These are phyloP conservation scores for Trypethelium eluteriae DNA, from an alignment of 495 filamentous ascomycete species.

Conservation along the genomic window DNA sequence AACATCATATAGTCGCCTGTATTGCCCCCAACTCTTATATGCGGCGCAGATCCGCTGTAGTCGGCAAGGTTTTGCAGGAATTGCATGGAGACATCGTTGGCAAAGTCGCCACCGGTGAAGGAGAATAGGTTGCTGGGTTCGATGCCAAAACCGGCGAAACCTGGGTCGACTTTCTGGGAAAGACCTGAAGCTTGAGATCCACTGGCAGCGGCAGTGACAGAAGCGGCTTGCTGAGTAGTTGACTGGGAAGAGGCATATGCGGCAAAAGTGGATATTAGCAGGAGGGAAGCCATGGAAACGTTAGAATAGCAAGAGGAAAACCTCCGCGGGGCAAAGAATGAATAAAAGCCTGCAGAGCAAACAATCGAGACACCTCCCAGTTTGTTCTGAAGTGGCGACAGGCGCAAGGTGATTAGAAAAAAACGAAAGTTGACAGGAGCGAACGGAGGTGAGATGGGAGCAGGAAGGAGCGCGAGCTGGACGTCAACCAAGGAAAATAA, in stretches of 20 bases:
- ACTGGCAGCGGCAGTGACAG: not conserved
- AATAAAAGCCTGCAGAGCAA: not conserved
- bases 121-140: slow-evolving; percentile 40
- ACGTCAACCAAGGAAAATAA: not conserved
- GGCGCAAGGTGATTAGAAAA: not conserved
- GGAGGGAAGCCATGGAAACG: slow-evolving; percentile 4
- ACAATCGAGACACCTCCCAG: not conserved
- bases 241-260: not conserved
- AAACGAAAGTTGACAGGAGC: slow-evolving; percentile 6
- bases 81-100: slow-evolving; percentile 33
- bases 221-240: not conserved
- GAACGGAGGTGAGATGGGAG: not conserved
- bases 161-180: slow-evolving; percentile 12
- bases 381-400: not conserved
- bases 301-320: slow-evolving; percentile 9
- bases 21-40: slow-evolving; percentile 38
- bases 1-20: slow-evolving; percentile 38
- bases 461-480: slow-evolving; percentile 1
- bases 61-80: slow-evolving; percentile 36
- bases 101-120: slow-evolving; percentile 28
- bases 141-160: slow-evolving; percentile 38
- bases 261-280: not conserved
- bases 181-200: not conserved
- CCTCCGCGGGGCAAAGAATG: not conserved
- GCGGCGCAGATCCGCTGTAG: slow-evolving; percentile 33